A percentile compares a stretch with the other conserved stretches of the same genome.
phyloP scores from a whole-genome alignment of 1,284 basidiomycete genomes.

The Rhodotorula sp. region DNA sequence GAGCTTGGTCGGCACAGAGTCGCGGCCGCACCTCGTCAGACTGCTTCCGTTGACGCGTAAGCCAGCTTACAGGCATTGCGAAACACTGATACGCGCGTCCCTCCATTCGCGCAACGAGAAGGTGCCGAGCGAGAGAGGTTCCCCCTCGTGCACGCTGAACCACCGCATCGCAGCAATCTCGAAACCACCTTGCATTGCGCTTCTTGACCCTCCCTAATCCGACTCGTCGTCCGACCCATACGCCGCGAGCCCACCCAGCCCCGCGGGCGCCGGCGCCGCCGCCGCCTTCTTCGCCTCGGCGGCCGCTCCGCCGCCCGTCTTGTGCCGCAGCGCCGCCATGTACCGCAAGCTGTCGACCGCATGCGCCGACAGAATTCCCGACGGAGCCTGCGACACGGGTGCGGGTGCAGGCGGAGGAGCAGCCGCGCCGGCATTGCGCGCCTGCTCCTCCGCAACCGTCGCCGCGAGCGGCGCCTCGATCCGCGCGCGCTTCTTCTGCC shows the following conservation, averaged over 20 bases:
- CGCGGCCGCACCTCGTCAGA: too few species aligned
- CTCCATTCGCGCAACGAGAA: too few species aligned
- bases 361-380: constrained; percentile 32
- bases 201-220: constrained; percentile 2
- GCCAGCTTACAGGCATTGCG: too few species aligned
- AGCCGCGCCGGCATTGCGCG: background rate
- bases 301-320: background rate
- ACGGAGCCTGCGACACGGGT: background rate
- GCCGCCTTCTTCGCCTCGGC: background rate
- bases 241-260: constrained; percentile 36
- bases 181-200: background rate
- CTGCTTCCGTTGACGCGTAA: too few species aligned
- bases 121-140: too few species aligned
- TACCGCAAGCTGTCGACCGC: constrained; percentile 35
- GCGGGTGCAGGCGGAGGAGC: background rate
- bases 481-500: constrained; percentile 43
- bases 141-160: background rate
- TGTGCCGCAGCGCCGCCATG: constrained; percentile 28
- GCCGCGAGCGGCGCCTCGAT: constrained; percentile 58
- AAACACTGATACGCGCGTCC: too few species aligned
- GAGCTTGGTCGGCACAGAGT: background rate
- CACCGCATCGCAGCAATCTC: background rate
- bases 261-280: constrained; percentile 10
- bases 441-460: constrained; percentile 44
- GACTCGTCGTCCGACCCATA: constrained; percentile 37